Conservation (phyloP, 2,329 filamentous ascomycete species). For the Fusarium sp. region DNA sequence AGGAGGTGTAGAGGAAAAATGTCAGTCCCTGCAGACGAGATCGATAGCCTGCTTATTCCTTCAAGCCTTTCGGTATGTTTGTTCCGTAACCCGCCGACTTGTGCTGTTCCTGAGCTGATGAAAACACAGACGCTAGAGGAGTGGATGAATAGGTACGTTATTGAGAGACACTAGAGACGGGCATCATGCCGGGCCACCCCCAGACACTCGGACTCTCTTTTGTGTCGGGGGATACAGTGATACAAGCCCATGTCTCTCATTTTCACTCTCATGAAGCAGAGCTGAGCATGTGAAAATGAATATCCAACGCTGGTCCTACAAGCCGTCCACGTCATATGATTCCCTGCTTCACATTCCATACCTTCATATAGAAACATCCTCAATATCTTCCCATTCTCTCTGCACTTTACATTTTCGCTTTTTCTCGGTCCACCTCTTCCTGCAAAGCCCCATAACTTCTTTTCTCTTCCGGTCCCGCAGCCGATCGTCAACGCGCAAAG, state of each 20-base stretch:
- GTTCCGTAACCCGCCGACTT: constrained; percentile 32
- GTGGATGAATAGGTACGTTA: background rate
- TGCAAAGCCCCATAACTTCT: constrained; percentile 13
- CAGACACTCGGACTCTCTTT: constrained; percentile 9
- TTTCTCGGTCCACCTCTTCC: background rate
- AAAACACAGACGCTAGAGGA: background rate
- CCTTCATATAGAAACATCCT: background rate
- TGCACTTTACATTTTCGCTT: constrained; percentile 12
- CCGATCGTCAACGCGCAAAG: constrained; percentile 19
- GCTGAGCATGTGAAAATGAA: constrained; percentile 27
- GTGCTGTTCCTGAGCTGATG: background rate
- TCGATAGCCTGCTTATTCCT: constrained; percentile 25
- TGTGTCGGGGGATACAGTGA: background rate
- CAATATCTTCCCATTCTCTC: background rate
- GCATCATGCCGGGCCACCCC: constrained; percentile 6
- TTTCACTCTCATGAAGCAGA: background rate
- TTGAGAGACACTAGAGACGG: background rate
- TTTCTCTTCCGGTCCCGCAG: constrained; percentile 7
- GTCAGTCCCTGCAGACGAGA: constrained; percentile 16
- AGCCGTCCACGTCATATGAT: constrained; percentile 32
- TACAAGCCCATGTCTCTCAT: constrained; percentile 14
- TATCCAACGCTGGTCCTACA: constrained; percentile 14
- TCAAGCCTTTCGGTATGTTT: background rate
- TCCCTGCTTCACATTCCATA: background rate
- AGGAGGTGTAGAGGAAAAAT: background rate